Evolutionary conservation across 495 filamentous ascomycete species (phyloP), one percentile per base, ranked within the genome.

Genomic region (Immersiella caudata): DNA sequence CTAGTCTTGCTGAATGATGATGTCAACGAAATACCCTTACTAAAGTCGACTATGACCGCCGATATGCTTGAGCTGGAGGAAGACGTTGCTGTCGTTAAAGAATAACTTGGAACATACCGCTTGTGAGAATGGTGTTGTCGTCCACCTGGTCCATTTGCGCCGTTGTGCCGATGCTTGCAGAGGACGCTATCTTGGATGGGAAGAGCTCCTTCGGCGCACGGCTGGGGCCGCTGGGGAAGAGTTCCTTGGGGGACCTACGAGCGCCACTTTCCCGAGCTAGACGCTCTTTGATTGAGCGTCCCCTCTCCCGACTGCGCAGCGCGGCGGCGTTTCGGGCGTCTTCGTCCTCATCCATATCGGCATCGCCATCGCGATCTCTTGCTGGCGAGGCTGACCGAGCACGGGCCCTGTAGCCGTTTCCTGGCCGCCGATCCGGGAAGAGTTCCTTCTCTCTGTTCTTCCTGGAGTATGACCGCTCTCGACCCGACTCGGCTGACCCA

Each of bases 341-440:
- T 25, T 68, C 68, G 29, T 76, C 72, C 22, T 78, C 63, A 46
- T 83, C 81, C 72, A 85, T 84, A 16, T 78, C 78, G 29, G 81
- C 79, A 21, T 83, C 81, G 16, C 85, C 85, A 68, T 90, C 86
- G n/a, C 85, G 84, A 63, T 89, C 87, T 24, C 88, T 83, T 2
- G 76, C 77, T 4, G 93, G 93, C 3, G 93, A 97, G 16, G 91
- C 90, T 81, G 83, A 83, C 40, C 82, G 86, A 67, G 90, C 83
- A 49, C 89, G 85, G 61, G 87, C 79, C 46, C 83, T 79, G 36
- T 82, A 80, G 46, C 79, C 74, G 20, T 71, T 70, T 7, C 70
- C 69, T 9, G 66, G 33, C 11, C 68, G 63, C 29, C 64, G 73
- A 14, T 75, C 77, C 1, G 84, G 85, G 71, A 89, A 88, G 25